Evolutionary conservation across 495 filamentous ascomycete genomes (phyloP), one percentile per base, ranked within the genome.

Genomic region (Penicillium coprophilum): DNA sequence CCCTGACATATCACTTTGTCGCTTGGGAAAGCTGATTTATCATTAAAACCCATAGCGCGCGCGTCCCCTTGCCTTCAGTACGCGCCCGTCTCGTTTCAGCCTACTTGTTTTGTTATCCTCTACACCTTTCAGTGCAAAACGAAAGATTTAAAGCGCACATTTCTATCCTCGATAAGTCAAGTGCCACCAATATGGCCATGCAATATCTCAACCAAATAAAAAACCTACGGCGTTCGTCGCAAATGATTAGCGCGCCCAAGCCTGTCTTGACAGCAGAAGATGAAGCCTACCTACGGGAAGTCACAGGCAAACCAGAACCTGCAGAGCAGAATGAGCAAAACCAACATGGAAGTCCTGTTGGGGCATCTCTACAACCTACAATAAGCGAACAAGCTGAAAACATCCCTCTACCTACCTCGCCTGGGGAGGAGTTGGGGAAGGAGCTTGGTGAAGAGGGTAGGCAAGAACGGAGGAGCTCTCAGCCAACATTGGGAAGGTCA

Each of bases 201-300:
- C 68, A 78, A 47, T 77, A 79, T 51, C 62, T 82, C 30, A 74
- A 62, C 40, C 61, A 73, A 55, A 59, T 70, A 44, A 62, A 73
- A 64, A 63, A 65, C 65, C 59, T 71, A 49, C 61, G 58, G 47
- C 59, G 66, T 36, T 56, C 65, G 36, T 65, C 70, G 19, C 59
- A 64, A 53, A 59, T 68, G 61, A 28, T 44, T 50, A 68, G 61
- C n/a, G 53, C 70, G 15, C 72, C 75, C 11, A 69, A 76, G 31
- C 82, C 79, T 10, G 76, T 85, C 11, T 61, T 86, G 10, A 80
- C 71, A 9, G 63, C 76, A 20, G 77, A 80, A 53, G 84, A 86
- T 48, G 83, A 85, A 62, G 70, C 72, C 21, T 85, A 83, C 58
- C 62, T 86, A 19, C 73, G 71, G 12, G 74, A 72, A 34, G 71